Base-by-base conservation (phyloP, 2,329 filamentous ascomycete species). In the Alternaria longipes region DNA sequence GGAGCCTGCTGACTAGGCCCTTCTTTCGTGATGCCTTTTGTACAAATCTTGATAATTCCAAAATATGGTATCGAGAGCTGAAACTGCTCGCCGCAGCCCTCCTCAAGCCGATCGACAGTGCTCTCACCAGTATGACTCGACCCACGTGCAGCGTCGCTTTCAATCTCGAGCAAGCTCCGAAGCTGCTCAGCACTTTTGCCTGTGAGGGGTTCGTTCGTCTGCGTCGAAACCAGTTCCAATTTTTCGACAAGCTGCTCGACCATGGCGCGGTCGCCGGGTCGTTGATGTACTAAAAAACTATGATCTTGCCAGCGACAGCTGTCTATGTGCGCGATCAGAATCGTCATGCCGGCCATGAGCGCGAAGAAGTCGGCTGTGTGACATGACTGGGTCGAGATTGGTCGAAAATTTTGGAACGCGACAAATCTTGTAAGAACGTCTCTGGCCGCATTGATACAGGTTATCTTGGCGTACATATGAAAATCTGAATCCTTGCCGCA, bases 21-120 rank as follows among this genome's bases (percentile, higher is more conserved):
- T 5, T 60, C 24, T 26, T 38, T 58, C 1, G 54, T 58, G 40
- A 60, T 55, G 3, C 67, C 65, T n/a, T 69, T 65, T 12, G 66
- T 68, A 1, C 67, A 60, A 59, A 79, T 76, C 18, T 65, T 74
- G 54, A 79, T 69, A 24, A 68, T 70, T 8, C 76, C 74, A 60
- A 77, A 74, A 56, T 74, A 78, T 2, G 74, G 74, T 38, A 75
- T 70, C 4, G 44, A 18, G 12, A 61, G 40, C 8, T 41, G 51
- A n/a, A 61, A 54, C 8, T 54, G 50, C 26, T 56, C 57, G 14
- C 57, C 54, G 11, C 52, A 50, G 14, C 41, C 30, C 22, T 54
- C 41, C 30, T 56, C 34, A n/a, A 63, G 40, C 16, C 41, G 34
- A 18, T 6, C 36, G 0, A 63, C 34, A 3, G 54, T 60, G 22